phyloP scores from a whole-genome alignment of 768 basidiomycete genomes.

The Mycena crocata region DNA sequence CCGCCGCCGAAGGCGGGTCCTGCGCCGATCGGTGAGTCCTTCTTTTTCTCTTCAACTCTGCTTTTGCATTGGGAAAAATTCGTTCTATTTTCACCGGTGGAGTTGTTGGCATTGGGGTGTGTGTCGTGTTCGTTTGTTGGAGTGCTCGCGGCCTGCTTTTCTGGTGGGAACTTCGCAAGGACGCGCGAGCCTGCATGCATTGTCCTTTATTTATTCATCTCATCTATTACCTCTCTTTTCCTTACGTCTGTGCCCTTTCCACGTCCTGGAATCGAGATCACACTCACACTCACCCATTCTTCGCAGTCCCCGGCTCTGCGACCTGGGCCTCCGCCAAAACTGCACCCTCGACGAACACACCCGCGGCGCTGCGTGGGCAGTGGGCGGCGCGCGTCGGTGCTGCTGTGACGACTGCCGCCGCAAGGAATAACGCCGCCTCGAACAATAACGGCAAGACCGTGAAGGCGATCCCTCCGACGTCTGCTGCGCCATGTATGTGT shows the following conservation, averaged over 20 bases:
- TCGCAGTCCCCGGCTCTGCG: conserved; percentile 52
- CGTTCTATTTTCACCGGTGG: too few species aligned
- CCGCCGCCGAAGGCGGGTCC: conserved; percentile 37
- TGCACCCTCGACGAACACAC: conserved; percentile 24
- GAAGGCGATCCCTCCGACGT: conserved; percentile 9
- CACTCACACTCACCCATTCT: neutral
- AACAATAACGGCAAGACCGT: neutral
- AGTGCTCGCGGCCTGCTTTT: too few species aligned
- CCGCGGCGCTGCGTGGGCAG: conserved; percentile 29
- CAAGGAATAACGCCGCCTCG: neutral
- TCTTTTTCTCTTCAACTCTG: too few species aligned
- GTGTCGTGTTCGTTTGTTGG: too few species aligned
- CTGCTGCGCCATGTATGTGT: conserved; percentile 27
- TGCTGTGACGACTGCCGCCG: neutral
- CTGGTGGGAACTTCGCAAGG: too few species aligned
- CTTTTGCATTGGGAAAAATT: too few species aligned
- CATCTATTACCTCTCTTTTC: too few species aligned
- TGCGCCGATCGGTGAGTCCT: conserved; percentile 40
- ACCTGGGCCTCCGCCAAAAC: conserved; percentile 46
- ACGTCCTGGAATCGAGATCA: too few species aligned
- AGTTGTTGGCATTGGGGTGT: too few species aligned
- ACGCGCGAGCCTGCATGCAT: too few species aligned
- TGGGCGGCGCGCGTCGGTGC: conserved; percentile 32
- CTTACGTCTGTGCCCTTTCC: too few species aligned
- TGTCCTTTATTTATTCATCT: too few species aligned